Evolutionary conservation across 2,329 filamentous ascomycete species (phyloP).

Genomic region (Leptodontidium sp.): DNA sequence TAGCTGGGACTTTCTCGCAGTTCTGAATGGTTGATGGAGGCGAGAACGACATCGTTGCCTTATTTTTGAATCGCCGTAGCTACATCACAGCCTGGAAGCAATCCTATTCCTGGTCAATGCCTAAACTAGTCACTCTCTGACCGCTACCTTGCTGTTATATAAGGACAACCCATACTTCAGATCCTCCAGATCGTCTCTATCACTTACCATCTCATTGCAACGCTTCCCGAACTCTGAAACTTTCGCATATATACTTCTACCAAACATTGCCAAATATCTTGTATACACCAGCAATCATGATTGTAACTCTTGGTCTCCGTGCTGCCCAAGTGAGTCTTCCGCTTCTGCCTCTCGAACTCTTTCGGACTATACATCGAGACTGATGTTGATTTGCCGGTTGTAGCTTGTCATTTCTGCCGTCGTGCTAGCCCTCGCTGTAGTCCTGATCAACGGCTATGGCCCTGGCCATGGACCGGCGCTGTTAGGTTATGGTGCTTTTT

Average conservation of each 20-base stretch:
- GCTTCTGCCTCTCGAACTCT: no score
- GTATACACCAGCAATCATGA: slow-evolving; percentile 32
- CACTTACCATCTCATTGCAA: no score
- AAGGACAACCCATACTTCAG: neutral
- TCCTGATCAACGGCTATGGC: slow-evolving; percentile 39
- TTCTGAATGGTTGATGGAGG: slow-evolving; percentile 6
- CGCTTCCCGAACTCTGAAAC: no score
- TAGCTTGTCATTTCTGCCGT: slow-evolving; percentile 40
- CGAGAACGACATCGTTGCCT: slow-evolving; percentile 14
- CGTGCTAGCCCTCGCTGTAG: slow-evolving; percentile 39
- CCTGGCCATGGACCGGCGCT: slow-evolving; percentile 35
- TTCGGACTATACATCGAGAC: no score
- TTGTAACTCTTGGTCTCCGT: slow-evolving; percentile 38
- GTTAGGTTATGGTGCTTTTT: slow-evolving; percentile 41
- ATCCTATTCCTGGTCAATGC: slow-evolving; percentile 23
- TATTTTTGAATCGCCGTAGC: slow-evolving; percentile 14
- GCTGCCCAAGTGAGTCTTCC: slow-evolving; percentile 14
- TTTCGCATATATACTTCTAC: no score
- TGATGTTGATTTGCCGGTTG: no score
- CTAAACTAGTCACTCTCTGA: slow-evolving; percentile 23
- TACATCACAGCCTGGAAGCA: slow-evolving; percentile 28
- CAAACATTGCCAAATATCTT: no score
- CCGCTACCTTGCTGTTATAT: slow-evolving; percentile 22
- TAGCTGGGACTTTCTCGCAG: neutral
- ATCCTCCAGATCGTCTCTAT: no score